These are phyloP conservation scores for Purpureocillium takamizusanense DNA, from an alignment of 2,329 filamentous ascomycete genomes.

Conservation along the genomic window DNA sequence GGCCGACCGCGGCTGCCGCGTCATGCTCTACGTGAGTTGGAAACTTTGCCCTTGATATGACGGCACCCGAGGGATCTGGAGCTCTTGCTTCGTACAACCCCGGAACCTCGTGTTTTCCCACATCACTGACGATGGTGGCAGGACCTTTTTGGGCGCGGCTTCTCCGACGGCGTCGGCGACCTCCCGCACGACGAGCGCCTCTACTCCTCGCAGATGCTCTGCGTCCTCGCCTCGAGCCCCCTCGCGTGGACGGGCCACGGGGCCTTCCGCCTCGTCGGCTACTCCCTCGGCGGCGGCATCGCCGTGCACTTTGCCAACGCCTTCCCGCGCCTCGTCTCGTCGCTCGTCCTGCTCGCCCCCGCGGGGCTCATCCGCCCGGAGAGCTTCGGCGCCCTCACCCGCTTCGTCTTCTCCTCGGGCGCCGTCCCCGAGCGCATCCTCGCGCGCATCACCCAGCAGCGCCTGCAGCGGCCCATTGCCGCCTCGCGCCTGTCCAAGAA, in stretches of 20 bases:
- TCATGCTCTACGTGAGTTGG: conserved; percentile 65
- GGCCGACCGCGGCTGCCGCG: conserved; percentile 61
- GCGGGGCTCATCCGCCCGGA: conserved; percentile 59
- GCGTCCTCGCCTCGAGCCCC: conserved; percentile 60
- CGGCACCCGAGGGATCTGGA: too few relatives aligned
- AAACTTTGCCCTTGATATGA: too few relatives aligned
- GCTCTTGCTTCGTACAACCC: too few relatives aligned
- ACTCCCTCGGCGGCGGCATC: conserved; percentile 75
- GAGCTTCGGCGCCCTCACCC: conserved; percentile 39
- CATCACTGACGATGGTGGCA: conserved; percentile 13
- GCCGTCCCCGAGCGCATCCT: conserved; percentile 44
- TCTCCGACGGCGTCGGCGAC: conserved; percentile 53
- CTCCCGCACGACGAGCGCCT: conserved; percentile 65
- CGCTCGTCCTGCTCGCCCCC: conserved; percentile 69
- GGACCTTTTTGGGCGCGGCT: conserved; percentile 64
- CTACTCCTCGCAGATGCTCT: conserved; percentile 63
- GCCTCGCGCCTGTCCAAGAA: conserved; percentile 15
- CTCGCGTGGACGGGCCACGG: conserved; percentile 54
- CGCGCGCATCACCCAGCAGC: conserved; percentile 34
- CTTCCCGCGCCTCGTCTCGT: conserved; percentile 61
- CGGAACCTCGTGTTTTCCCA: too few relatives aligned
- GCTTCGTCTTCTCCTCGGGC: conserved; percentile 45
- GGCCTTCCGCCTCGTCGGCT: conserved; percentile 63
- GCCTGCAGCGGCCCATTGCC: conserved; percentile 43
- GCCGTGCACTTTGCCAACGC: conserved; percentile 63